Conservation (phyloP, 345 rosid species). For the Populus euphratica region DNA sequence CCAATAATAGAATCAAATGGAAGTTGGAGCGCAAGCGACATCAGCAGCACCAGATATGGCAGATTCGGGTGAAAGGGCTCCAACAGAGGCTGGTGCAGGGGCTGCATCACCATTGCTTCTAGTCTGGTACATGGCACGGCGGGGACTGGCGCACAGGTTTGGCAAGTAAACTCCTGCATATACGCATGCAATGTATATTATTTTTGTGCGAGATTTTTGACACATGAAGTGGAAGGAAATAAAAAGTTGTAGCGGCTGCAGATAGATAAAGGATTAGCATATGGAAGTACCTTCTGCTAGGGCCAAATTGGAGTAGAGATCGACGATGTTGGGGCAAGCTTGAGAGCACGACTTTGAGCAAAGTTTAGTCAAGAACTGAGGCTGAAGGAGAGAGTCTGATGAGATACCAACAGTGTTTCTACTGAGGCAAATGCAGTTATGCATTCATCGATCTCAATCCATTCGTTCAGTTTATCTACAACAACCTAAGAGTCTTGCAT, state of each 20-base stretch:
- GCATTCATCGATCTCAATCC: slow-evolving; percentile 31
- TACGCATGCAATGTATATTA: background rate
- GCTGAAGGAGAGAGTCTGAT: slow-evolving; percentile 27
- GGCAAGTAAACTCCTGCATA: slow-evolving; percentile 13
- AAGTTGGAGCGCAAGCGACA: background rate
- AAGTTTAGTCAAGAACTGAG: slow-evolving; percentile 28
- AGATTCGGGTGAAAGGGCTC: background rate
- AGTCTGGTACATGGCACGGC: slow-evolving; percentile 6
- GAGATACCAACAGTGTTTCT: slow-evolving; percentile 29
- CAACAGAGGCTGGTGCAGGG: background rate
- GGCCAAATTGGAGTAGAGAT: slow-evolving; percentile 36
- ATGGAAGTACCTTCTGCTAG: slow-evolving; percentile 27
- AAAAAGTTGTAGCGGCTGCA: background rate
- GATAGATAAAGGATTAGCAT: background rate
- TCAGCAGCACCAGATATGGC: background rate
- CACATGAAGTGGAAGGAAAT: background rate
- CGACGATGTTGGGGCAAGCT: slow-evolving; percentile 30
- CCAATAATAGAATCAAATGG: background rate
- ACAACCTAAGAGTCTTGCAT: slow-evolving; percentile 33
- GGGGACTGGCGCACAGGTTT: slow-evolving; percentile 7
- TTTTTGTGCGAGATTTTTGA: background rate
- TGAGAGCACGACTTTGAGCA: slow-evolving; percentile 28
- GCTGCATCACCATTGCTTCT: background rate
- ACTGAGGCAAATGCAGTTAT: slow-evolving; percentile 22
- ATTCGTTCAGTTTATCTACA: slow-evolving; percentile 16